Evolutionary conservation across 2,329 filamentous ascomycete species (phyloP), one percentile per base, ranked within the genome.

Genomic region (Chrysoporthe cubensis): DNA sequence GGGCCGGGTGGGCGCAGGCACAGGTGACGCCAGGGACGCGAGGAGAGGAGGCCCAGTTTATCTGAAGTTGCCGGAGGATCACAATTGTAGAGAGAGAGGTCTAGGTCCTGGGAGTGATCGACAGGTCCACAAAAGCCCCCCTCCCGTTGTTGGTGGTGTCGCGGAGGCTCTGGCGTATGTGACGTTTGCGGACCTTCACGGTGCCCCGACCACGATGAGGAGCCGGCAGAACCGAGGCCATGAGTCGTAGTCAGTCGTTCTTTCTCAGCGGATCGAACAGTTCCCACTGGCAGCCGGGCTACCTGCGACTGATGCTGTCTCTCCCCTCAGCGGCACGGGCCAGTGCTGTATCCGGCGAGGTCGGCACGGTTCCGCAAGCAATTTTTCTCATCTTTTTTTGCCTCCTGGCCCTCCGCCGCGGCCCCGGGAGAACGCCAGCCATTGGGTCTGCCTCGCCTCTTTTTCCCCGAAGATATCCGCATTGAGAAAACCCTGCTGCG

Each of bases 121-220:
- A 61, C 58, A 46, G 58, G 21, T 61, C 58, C 58, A 61, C 58
- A 61, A 46, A 61, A 46, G 42, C 58, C 58, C 40, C 58, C 40
- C 46, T 44, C 26, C 26, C 26, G 26, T 44, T 61, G 42, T 61
- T 26, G 43, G 37, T 16, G 21, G 18, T 59, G 18, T 43, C 14
- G 57, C 57, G 57, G 37, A 59, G 57, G 57, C 26, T 59, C 37
- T 43, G 57, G 58, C 58, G 42, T 8, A 46, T 11, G 58, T 61
- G 58, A 61, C 58, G 58, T 34, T 61, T 42, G 58, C 21, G 42
- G 58, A 61, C 11, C 11, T 14, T 14, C 13, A 43, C 40, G 43
- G 40, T n/a, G 48, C 48, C 48, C 46, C 48, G 48, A 21, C 48
- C 48, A 32, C 48, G 21, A 52, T n/a, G 26, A 13, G 26, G 48